phyloP scores from a whole-genome alignment of 73 alveolate species.

The Tetrahymena borealis region DNA sequence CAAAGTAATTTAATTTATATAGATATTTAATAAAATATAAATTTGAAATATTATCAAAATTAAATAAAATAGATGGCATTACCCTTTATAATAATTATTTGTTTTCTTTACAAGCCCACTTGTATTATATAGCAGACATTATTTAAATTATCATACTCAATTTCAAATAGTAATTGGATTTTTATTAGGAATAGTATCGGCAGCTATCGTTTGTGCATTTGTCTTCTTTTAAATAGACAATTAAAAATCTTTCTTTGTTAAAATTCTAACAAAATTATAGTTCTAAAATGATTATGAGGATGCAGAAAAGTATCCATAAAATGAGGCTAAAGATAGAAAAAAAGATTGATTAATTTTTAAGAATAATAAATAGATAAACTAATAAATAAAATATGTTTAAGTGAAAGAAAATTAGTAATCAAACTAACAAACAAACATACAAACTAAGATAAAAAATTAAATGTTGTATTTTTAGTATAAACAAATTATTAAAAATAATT shows the following conservation, averaged over 20 bases:
- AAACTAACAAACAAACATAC: too few species aligned
- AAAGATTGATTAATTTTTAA: neutral
- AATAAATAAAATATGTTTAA: too few species aligned
- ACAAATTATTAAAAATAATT: too few species aligned
- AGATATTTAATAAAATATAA: neutral
- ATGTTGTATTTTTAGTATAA: too few species aligned
- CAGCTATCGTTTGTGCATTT: neutral
- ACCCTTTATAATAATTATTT: neutral
- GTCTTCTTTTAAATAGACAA: neutral
- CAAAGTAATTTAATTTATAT: neutral
- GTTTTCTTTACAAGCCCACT: neutral
- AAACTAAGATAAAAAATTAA: too few species aligned
- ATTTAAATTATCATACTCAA: neutral
- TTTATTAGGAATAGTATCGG: neutral
- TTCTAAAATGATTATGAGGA: neutral
- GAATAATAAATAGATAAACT: too few species aligned
- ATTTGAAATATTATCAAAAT: neutral
- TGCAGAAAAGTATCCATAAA: neutral
- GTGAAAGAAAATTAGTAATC: too few species aligned
- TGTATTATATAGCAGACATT: neutral
- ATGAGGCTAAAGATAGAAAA: neutral
- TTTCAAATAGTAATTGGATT: neutral
- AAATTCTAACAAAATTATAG: neutral
- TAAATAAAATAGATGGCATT: neutral
- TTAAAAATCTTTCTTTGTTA: neutral